These are phyloP conservation scores for Hortiboletus flavorubellus DNA, from an alignment of 768 basidiomycete species.

Conservation along the genomic window DNA sequence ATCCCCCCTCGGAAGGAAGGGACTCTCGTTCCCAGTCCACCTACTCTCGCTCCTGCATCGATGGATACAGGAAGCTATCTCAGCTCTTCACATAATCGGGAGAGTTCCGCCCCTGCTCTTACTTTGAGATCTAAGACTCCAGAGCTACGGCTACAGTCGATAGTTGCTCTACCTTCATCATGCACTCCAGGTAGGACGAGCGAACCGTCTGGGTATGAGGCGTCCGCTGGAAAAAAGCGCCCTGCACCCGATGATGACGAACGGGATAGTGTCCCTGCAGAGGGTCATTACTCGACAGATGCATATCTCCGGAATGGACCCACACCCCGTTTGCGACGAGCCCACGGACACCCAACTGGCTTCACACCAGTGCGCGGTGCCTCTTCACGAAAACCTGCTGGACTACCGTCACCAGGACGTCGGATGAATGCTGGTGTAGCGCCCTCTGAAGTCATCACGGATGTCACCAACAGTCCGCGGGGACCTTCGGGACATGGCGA, in stretches of 20 bases:
- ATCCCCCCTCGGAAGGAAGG: conserved; percentile 7
- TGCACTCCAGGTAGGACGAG: conserved; percentile 47
- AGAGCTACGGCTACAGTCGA: conserved; percentile 33
- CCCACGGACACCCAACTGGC: conserved; percentile 57
- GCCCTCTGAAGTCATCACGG: conserved; percentile 38
- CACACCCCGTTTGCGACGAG: conserved; percentile 56
- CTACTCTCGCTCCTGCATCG: conserved; percentile 8
- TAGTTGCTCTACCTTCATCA: conserved; percentile 27
- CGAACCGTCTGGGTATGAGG: conserved; percentile 32
- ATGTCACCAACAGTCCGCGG: conserved; percentile 69
- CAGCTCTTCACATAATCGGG: conserved; percentile 12
- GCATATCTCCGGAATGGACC: conserved; percentile 41
- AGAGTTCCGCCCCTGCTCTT: conserved; percentile 44
- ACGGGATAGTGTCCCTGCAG: conserved; percentile 54
- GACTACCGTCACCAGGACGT: conserved; percentile 49
- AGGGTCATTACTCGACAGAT: conserved; percentile 53
- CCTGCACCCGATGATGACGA: conserved; percentile 78
- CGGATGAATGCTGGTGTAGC: conserved; percentile 39
- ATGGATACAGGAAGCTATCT: neutral
- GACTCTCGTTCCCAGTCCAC: conserved; percentile 11
- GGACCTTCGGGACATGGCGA: conserved; percentile 21
- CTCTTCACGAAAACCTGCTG: conserved; percentile 31
- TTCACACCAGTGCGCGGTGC: conserved; percentile 70
- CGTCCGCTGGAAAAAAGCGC: conserved; percentile 61
- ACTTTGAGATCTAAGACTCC: conserved; percentile 52